Conservation (phyloP, 1,284 basidiomycete species). For the Marasmius fiardii region DNA sequence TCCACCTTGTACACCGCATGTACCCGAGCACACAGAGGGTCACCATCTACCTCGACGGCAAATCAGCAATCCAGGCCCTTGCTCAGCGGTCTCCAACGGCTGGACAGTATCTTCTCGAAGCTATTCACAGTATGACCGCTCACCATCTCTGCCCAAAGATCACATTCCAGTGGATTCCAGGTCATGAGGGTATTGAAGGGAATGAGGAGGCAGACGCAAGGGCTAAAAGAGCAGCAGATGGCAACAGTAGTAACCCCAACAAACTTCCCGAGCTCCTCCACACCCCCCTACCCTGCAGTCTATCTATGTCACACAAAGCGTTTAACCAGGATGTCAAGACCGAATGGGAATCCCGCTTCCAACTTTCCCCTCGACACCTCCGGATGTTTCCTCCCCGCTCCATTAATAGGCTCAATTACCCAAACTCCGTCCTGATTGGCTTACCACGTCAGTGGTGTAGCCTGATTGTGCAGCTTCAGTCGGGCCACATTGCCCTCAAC, state of each 20-base stretch:
- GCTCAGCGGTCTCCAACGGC: background rate
- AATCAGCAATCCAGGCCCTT: background rate
- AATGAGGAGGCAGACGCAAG: constrained; percentile 24
- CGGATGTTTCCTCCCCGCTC: background rate
- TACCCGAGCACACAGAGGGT: background rate
- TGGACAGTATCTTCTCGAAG: constrained; percentile 20
- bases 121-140: constrained; percentile 4
- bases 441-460: constrained; percentile 18
- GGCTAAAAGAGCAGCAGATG: constrained; percentile 25
- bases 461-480: constrained; percentile 22
- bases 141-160: background rate
- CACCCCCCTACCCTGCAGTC: background rate
- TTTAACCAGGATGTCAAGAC: background rate
- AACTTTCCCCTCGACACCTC: background rate
- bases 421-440: constrained; percentile 15
- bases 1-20: constrained; percentile 13
- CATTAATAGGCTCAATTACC: background rate
- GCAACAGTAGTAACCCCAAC: constrained; percentile 1
- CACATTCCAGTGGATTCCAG: constrained; percentile 22
- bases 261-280: constrained; percentile 16
- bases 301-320: background rate
- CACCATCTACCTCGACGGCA: constrained; percentile 1
- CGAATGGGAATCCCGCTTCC: background rate
- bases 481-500: constrained; percentile 19
- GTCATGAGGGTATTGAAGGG: constrained; percentile 19